Evolutionary conservation across 2,329 filamentous ascomycete species (phyloP).

Genomic region (Beauveria sp.): DNA sequence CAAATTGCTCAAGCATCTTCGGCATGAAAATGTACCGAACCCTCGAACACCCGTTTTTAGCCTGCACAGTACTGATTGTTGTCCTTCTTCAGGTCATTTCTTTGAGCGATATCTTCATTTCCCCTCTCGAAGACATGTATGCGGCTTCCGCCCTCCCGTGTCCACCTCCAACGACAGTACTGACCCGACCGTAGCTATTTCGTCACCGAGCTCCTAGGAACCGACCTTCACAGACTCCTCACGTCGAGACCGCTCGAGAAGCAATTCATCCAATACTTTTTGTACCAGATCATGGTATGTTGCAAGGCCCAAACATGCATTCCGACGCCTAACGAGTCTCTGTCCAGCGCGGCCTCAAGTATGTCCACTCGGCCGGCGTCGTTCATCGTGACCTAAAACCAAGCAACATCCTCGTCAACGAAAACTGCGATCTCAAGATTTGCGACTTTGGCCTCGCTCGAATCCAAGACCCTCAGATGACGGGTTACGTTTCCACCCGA

Average conservation of each 20-base stretch:
- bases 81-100: slow-evolving; percentile 68
- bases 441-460: slow-evolving; percentile 97
- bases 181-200: slow-evolving; percentile 62
- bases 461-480: slow-evolving; percentile 99
- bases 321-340: neutral
- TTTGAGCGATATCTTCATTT: slow-evolving; percentile 99
- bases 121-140: slow-evolving; percentile 95
- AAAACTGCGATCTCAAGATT: slow-evolving; percentile 99
- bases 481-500: slow-evolving; percentile 94
- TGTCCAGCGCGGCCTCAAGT: slow-evolving; percentile 84
- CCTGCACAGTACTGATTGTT: neutral
- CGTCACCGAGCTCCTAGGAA: slow-evolving; percentile 94
- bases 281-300: slow-evolving; percentile 94
- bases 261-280: slow-evolving; percentile 99
- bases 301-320: neutral
- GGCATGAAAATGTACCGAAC: slow-evolving; percentile 78
- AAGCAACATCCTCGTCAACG: slow-evolving; percentile 98
- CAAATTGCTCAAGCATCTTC: slow-evolving; percentile 92
- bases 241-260: slow-evolving; percentile 95
- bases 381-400: slow-evolving; percentile 97
- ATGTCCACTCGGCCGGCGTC: slow-evolving; percentile 96
- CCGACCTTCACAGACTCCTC: slow-evolving; percentile 88
- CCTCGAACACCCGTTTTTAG: neutral
- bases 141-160: slow-evolving; percentile 23
- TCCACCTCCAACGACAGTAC: slow-evolving; percentile 14